Evolutionary conservation across 2,329 filamentous ascomycete genomes (phyloP).

Genomic region (Rutstroemia sp.): DNA sequence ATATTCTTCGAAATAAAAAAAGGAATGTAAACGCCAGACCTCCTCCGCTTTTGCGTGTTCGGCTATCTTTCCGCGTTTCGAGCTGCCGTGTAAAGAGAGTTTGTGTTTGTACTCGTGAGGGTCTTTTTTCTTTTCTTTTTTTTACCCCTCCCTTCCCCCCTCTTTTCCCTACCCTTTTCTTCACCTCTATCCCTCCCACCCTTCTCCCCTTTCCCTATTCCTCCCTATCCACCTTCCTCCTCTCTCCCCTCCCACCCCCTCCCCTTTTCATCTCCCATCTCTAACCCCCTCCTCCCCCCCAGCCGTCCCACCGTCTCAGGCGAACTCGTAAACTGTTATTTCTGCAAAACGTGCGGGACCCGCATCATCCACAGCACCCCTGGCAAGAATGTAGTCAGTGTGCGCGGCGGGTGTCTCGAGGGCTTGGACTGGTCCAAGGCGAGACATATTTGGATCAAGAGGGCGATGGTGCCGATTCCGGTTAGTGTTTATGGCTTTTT

Average conservation of each 20-base stretch:
- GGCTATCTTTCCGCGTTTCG: conserved; percentile 4
- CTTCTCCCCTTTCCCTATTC: neutral
- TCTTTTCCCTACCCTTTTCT: neutral
- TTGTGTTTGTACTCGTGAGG: neutral
- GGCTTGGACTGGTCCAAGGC: conserved; percentile 53
- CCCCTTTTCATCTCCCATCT: neutral
- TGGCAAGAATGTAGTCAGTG: conserved; percentile 52
- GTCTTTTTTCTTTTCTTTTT: neutral
- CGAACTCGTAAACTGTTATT: conserved; percentile 54
- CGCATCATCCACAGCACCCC: conserved; percentile 55
- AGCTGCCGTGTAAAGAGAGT: neutral
- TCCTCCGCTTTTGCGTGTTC: conserved; percentile 6
- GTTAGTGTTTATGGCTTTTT: neutral
- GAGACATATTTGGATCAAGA: conserved; percentile 45
- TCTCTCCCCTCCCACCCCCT: neutral
- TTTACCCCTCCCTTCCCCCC: neutral
- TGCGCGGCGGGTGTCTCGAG: conserved; percentile 62
- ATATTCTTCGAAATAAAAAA: neutral
- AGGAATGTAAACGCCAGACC: conserved; percentile 4
- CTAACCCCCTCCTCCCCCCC: neutral
- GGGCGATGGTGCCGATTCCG: conserved; percentile 55
- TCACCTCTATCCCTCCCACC: neutral
- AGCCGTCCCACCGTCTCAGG: conserved; percentile 52
- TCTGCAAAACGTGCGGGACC: conserved; percentile 60
- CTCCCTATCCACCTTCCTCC: neutral